Percentiles rank a stretch among this genome's conserved stretches.
These are phyloP conservation scores for Cordyceps javanica DNA, from an alignment of 2,329 filamentous ascomycete species.

Conservation along the genomic window DNA sequence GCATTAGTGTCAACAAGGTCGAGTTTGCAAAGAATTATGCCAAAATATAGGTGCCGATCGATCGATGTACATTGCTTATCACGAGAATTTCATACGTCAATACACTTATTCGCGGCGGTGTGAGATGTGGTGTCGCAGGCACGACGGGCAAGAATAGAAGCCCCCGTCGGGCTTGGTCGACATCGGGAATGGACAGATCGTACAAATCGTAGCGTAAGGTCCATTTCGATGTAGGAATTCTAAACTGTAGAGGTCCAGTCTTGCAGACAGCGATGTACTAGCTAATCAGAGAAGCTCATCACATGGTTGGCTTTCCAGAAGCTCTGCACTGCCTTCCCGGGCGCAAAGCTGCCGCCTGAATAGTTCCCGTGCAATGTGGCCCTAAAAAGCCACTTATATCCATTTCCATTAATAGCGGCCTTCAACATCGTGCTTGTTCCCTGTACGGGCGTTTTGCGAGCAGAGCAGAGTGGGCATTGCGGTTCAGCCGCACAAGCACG, in stretches of 20 bases:
- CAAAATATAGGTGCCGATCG: conserved; percentile 17
- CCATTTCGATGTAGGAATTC: not conserved
- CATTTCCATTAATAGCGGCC: conserved; percentile 7
- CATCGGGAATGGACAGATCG: conserved; percentile 5
- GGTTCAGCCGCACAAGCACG: conserved; percentile 9
- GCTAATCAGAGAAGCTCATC: not conserved
- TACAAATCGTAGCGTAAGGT: not conserved
- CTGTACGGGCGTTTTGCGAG: not conserved
- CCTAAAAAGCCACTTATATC: not conserved
- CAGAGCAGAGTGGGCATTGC: not conserved
- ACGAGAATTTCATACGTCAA: conserved; percentile 10
- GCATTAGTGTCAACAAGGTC: conserved; percentile 24
- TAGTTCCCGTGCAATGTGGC: not conserved
- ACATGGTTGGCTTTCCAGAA: not conserved
- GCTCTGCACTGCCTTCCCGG: not conserved
- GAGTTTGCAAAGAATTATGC: conserved; percentile 24
- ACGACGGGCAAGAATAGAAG: conserved; percentile 13
- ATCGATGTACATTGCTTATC: conserved; percentile 4
- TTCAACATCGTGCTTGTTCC: not conserved
- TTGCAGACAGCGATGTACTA: not conserved
- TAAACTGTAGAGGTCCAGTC: not conserved
- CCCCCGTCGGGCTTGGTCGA: conserved; percentile 5
- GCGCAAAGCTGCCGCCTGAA: not conserved
- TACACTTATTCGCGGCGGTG: conserved; percentile 10
- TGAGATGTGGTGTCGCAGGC: conserved; percentile 12